These are phyloP conservation scores for Pyrenula aspistea DNA, from an alignment of 495 filamentous ascomycete genomes.

Conservation along the genomic window DNA sequence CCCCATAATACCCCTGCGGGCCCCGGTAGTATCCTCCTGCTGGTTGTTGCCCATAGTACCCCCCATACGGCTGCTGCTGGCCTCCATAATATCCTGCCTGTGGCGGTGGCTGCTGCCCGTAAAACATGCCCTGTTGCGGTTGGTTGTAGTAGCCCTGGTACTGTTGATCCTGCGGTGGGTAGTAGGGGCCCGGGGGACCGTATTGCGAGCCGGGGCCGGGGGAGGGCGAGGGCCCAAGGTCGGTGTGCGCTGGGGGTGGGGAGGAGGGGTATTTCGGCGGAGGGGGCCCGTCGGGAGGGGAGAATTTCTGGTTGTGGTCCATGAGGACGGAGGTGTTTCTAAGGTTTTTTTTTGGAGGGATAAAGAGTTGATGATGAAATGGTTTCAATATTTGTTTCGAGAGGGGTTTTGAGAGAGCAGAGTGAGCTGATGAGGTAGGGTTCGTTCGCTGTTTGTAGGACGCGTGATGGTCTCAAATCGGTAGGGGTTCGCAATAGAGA, in stretches of 20 bases:
- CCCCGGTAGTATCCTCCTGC: not conserved
- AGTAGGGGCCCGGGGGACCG: conserved; percentile 1
- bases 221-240: not conserved
- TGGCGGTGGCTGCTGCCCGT: conserved; percentile 7
- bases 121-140: conserved; percentile 13
- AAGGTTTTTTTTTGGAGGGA: no score
- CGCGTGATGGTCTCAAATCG: no score
- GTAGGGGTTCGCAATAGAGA: no score
- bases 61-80: not conserved
- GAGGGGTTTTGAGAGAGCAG: no score
- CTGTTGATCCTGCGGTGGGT: not conserved
- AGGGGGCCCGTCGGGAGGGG: not conserved
- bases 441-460: no score
- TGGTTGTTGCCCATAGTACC: not conserved
- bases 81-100: conserved; percentile 2
- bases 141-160: not conserved
- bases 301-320: conserved; percentile 1
- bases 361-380: no score
- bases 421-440: no score
- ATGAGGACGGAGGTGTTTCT: no score
- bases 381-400: no score
- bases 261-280: not conserved
- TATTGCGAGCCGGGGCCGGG: not conserved
- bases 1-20: conserved; percentile 9
- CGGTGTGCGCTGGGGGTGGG: not conserved